These are phyloP conservation scores for Collybiopsis confluens DNA, from an alignment of 768 basidiomycete species.

Conservation along the genomic window DNA sequence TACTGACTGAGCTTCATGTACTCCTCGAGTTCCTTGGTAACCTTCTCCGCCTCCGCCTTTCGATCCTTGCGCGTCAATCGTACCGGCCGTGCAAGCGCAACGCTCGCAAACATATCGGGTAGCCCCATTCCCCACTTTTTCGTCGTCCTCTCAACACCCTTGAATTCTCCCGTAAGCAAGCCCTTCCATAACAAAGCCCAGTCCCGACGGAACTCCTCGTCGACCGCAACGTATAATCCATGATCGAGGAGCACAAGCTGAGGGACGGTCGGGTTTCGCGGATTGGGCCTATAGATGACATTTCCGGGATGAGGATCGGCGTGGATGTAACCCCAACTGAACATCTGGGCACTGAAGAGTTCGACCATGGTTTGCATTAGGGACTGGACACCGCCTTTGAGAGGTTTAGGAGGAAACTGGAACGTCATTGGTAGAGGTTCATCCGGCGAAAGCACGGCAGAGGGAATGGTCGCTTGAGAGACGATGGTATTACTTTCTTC, in stretches of 20 bases:
- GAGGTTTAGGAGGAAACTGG: conserved; percentile 27
- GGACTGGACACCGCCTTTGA: conserved; percentile 57
- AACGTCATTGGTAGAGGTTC: conserved; percentile 17
- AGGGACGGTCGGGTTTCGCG: conserved; percentile 35
- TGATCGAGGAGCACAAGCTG: conserved; percentile 89
- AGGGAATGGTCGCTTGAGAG: conserved; percentile 6
- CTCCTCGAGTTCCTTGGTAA: conserved; percentile 18
- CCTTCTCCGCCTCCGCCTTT: conserved; percentile 12
- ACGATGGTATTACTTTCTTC: conserved; percentile 20
- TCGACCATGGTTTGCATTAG: conserved; percentile 88
- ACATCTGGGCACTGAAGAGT: conserved; percentile 86
- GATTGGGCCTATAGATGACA: conserved; percentile 64
- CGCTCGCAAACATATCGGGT: conserved; percentile 72
- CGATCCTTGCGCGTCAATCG: conserved; percentile 32
- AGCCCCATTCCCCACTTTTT: conserved; percentile 45
- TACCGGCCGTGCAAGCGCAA: conserved; percentile 64
- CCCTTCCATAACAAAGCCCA: conserved; percentile 79
- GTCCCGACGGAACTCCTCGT: conserved; percentile 60
- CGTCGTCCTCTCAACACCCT: conserved; percentile 46
- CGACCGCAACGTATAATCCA: conserved; percentile 70
- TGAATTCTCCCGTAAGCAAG: conserved; percentile 53
- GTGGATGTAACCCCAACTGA: conserved; percentile 88
- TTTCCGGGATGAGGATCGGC: conserved; percentile 80
- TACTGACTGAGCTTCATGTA: conserved; percentile 51
- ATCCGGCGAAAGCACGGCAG: conserved; percentile 1